phyloP scores from a whole-genome alignment of 345 rosid genomes.

The Anastatica hierochuntica region DNA sequence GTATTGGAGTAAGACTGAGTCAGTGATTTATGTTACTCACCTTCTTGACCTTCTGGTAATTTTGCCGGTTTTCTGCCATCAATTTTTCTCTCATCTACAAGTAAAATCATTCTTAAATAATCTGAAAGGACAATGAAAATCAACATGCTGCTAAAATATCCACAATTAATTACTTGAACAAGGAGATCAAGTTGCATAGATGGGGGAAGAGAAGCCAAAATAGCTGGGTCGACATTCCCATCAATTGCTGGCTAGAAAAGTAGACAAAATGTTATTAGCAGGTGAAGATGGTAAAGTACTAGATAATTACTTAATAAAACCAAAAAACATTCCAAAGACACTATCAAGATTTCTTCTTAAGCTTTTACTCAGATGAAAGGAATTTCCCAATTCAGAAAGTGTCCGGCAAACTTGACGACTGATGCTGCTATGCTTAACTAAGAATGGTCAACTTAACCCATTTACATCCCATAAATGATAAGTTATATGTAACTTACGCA shows the following conservation, averaged over 20 bases:
- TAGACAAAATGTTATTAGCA: constrained; percentile 11
- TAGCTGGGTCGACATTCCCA: constrained; percentile 71
- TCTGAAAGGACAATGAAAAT: constrained; percentile 2
- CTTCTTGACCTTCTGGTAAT: constrained; percentile 94
- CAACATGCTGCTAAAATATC: constrained; percentile 9
- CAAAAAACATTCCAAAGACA: neutral
- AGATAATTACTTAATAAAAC: neutral
- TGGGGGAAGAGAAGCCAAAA: constrained; percentile 83
- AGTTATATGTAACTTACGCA: neutral
- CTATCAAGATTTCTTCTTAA: neutral
- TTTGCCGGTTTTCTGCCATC: constrained; percentile 96
- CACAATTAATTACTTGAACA: constrained; percentile 53
- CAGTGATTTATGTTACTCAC: constrained; percentile 26
- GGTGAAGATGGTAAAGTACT: neutral
- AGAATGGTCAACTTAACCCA: neutral
- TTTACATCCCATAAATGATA: neutral
- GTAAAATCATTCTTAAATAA: constrained; percentile 8
- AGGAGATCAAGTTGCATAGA: constrained; percentile 91
- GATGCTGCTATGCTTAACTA: neutral
- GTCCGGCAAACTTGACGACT: neutral
- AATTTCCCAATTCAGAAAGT: neutral
- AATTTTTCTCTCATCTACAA: constrained; percentile 84
- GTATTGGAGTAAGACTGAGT: constrained; percentile 5
- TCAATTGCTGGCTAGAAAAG: constrained; percentile 36
- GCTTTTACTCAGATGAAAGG: neutral